Conservation (phyloP, 768 basidiomycete species). For the Collybiopsis luxurians region DNA sequence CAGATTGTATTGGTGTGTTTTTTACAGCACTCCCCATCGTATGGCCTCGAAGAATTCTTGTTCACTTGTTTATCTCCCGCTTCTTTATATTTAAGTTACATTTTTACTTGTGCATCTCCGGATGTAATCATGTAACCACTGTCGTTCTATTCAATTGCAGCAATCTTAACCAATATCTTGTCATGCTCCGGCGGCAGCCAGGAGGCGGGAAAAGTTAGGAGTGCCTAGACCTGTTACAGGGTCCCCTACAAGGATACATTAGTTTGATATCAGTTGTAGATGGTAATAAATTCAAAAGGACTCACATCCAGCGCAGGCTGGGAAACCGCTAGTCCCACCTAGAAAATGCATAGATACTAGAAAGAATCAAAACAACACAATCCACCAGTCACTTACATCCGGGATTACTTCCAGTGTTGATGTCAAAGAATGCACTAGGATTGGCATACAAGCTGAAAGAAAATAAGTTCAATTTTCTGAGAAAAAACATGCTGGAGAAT, state of each 20-base stretch:
- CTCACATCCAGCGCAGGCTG: constrained; percentile 29
- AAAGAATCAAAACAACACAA: background rate
- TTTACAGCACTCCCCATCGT: too few relatives aligned
- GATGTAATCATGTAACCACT: too few relatives aligned
- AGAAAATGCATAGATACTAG: background rate
- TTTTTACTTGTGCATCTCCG: too few relatives aligned
- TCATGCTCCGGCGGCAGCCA: constrained; percentile 12
- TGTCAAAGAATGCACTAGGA: constrained; percentile 37
- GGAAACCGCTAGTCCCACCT: constrained; percentile 27
- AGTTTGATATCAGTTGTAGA: background rate
- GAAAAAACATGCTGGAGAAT: too few relatives aligned
- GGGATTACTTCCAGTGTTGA: constrained; percentile 39
- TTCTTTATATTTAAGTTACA: too few relatives aligned
- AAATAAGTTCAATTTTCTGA: background rate
- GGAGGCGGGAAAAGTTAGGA: constrained; percentile 29
- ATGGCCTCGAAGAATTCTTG: too few relatives aligned
- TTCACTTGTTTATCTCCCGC: too few relatives aligned
- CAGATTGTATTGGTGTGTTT: too few relatives aligned
- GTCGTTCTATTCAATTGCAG: too few relatives aligned
- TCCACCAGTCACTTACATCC: constrained; percentile 29
- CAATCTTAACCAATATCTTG: too few relatives aligned
- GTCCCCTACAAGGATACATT: constrained; percentile 2
- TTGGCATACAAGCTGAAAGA: constrained; percentile 27
- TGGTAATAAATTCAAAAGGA: too few relatives aligned
- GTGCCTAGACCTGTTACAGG: constrained; percentile 38